These are phyloP conservation scores for Russula foetens DNA, from an alignment of 768 basidiomycete genomes.

Conservation along the genomic window DNA sequence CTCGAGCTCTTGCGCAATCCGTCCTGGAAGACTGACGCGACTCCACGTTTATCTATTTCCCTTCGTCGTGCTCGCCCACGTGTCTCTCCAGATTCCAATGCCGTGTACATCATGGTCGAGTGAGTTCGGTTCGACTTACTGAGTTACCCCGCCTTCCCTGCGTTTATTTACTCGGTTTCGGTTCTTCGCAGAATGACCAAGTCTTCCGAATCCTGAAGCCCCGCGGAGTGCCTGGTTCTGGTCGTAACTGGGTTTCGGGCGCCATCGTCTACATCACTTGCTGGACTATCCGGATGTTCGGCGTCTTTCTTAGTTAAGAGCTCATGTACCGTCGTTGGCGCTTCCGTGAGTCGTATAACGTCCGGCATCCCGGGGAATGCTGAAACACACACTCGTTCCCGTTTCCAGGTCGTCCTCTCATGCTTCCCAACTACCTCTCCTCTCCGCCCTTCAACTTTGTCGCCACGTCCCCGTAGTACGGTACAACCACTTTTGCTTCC, in stretches of 20 bases:
- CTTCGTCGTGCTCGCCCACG: constrained; percentile 58
- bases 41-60: constrained; percentile 65
- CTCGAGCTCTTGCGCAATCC: constrained; percentile 60
- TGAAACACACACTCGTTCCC: neutral
- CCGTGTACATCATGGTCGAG: constrained; percentile 76
- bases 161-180: neutral
- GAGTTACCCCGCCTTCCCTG: neutral
- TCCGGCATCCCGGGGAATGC: constrained; percentile 6
- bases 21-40: constrained; percentile 40
- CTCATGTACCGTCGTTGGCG: constrained; percentile 66
- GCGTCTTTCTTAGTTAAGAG: constrained; percentile 71
- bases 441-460: constrained; percentile 68
- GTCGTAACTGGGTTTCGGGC: constrained; percentile 77
- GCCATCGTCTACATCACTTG: constrained; percentile 78
- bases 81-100: constrained; percentile 80
- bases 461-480: constrained; percentile 71
- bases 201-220: constrained; percentile 58
- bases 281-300: constrained; percentile 66
- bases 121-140: constrained; percentile 35
- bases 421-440: constrained; percentile 79
- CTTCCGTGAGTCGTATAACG: constrained; percentile 52
- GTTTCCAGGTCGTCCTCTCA: constrained; percentile 64
- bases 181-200: constrained; percentile 54
- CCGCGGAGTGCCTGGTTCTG: constrained; percentile 62
- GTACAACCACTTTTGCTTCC: constrained; percentile 77